These are phyloP conservation scores for Waitea zeae DNA, from an alignment of 1,284 basidiomycete species.

Conservation along the genomic window DNA sequence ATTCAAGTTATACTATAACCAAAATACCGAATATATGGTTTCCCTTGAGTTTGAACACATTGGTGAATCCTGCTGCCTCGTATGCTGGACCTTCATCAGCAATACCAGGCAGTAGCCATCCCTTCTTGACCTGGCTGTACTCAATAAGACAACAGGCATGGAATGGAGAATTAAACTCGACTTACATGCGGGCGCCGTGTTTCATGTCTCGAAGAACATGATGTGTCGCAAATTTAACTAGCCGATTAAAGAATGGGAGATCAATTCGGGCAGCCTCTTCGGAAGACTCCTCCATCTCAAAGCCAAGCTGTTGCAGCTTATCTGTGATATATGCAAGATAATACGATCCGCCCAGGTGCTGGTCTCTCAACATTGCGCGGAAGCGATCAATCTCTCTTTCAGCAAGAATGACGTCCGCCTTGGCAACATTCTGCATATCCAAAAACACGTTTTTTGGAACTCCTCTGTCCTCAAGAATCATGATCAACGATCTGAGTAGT, in stretches of 20 bases:
- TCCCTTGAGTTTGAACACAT: slow-evolving; percentile 33
- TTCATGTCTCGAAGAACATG: slow-evolving; percentile 60
- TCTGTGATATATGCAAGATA: slow-evolving; percentile 29
- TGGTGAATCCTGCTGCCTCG: slow-evolving; percentile 22
- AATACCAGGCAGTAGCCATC: slow-evolving; percentile 45
- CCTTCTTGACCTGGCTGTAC: background rate
- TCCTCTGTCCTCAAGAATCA: slow-evolving; percentile 51
- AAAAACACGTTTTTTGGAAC: slow-evolving; percentile 35
- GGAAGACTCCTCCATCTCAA: slow-evolving; percentile 24
- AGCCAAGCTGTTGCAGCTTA: slow-evolving; percentile 26
- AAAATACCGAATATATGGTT: slow-evolving; percentile 43
- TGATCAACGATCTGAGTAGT: slow-evolving; percentile 55
- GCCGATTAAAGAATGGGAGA: slow-evolving; percentile 37
- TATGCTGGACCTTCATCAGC: slow-evolving; percentile 62
- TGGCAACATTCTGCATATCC: slow-evolving; percentile 32
- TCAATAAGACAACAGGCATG: too few species aligned
- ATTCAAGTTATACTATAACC: too few species aligned
- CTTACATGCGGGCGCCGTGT: slow-evolving; percentile 48
- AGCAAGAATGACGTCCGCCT: slow-evolving; percentile 34
- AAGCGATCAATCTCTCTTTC: slow-evolving; percentile 31
- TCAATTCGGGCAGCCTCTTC: slow-evolving; percentile 20
- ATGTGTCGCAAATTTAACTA: slow-evolving; percentile 18
- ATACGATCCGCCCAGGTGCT: slow-evolving; percentile 34
- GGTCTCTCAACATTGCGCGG: slow-evolving; percentile 24
- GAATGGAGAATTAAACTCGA: slow-evolving; percentile 49